phyloP scores from a whole-genome alignment of 768 basidiomycete genomes.

The Sistotremastrum suecicum region DNA sequence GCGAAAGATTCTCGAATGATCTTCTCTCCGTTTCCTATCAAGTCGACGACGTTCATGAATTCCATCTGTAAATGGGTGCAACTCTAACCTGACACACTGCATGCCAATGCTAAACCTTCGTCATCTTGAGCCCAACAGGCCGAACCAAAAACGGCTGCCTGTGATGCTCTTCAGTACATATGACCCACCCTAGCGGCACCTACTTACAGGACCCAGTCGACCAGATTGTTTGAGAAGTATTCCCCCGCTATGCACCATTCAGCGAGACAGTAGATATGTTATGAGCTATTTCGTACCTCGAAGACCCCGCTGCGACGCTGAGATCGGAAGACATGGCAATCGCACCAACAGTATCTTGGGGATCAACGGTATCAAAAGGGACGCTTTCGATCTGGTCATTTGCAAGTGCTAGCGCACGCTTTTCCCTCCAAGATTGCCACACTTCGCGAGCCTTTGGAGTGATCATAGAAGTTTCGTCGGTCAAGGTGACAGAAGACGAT shows the following conservation, averaged over 20 bases:
- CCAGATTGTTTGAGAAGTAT: slow-evolving; percentile 65
- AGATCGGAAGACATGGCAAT: slow-evolving; percentile 32
- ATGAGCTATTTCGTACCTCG: slow-evolving; percentile 10
- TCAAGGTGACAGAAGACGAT: slow-evolving; percentile 15
- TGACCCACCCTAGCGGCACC: background rate
- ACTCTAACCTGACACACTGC: slow-evolving; percentile 49
- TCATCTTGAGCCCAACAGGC: slow-evolving; percentile 55
- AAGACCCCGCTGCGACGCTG: slow-evolving; percentile 16
- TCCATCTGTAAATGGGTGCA: too few relatives aligned
- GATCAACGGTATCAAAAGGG: slow-evolving; percentile 16
- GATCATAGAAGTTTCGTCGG: slow-evolving; percentile 33
- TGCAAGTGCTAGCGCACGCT: background rate
- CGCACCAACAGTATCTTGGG: slow-evolving; percentile 76
- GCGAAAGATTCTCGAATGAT: too few relatives aligned
- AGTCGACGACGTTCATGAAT: too few relatives aligned
- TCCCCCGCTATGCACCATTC: slow-evolving; percentile 41
- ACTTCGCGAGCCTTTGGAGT: slow-evolving; percentile 31
- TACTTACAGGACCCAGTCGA: slow-evolving; percentile 55
- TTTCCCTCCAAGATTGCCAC: slow-evolving; percentile 48
- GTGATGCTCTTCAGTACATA: background rate
- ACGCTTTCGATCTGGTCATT: slow-evolving; percentile 1
- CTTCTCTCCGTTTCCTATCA: too few relatives aligned
- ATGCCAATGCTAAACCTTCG: slow-evolving; percentile 31
- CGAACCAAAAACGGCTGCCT: slow-evolving; percentile 62
- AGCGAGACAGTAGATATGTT: background rate